A percentile compares a stretch with the other conserved stretches of the same genome.
These are phyloP conservation scores for Colletotrichum sp. DNA, from an alignment of 2,329 filamentous ascomycete species.

Conservation along the genomic window DNA sequence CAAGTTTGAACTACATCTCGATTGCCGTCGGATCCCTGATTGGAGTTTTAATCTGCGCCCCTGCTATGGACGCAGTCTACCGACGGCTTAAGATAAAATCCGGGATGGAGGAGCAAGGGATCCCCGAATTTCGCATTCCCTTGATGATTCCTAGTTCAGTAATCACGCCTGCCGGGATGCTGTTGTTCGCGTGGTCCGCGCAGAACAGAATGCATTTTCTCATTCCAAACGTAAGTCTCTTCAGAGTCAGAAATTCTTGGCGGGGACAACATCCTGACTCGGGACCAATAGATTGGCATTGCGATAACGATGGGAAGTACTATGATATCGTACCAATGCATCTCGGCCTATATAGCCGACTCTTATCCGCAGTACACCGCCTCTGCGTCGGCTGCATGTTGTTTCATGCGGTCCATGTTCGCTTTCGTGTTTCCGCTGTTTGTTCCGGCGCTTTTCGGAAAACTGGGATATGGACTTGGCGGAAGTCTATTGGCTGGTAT, in stretches of 20 bases:
- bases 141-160: slow-evolving; percentile 49
- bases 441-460: slow-evolving; percentile 42
- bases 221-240: slow-evolving; percentile 39
- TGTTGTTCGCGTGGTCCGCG: slow-evolving; percentile 50
- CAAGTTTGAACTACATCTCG: slow-evolving; percentile 69
- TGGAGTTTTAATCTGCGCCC: slow-evolving; percentile 52
- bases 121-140: slow-evolving; percentile 61
- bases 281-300: not conserved
- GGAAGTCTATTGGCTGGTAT: slow-evolving; percentile 42
- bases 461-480: slow-evolving; percentile 42
- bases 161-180: slow-evolving; percentile 39
- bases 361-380: slow-evolving; percentile 51
- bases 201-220: slow-evolving; percentile 53
- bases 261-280: not conserved
- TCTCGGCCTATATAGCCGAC: slow-evolving; percentile 43
- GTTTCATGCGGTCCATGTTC: slow-evolving; percentile 48
- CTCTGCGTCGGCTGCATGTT: slow-evolving; percentile 50
- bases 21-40: slow-evolving; percentile 66
- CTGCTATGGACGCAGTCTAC: slow-evolving; percentile 46
- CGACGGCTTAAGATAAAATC: slow-evolving; percentile 30
- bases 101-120: slow-evolving; percentile 25
- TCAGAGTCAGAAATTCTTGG: not conserved
- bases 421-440: slow-evolving; percentile 57
- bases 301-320: not conserved
- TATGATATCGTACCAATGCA: slow-evolving; percentile 7